These are phyloP conservation scores for Cladophialophora yegresii DNA, from an alignment of 2,329 filamentous ascomycete species.

Conservation along the genomic window DNA sequence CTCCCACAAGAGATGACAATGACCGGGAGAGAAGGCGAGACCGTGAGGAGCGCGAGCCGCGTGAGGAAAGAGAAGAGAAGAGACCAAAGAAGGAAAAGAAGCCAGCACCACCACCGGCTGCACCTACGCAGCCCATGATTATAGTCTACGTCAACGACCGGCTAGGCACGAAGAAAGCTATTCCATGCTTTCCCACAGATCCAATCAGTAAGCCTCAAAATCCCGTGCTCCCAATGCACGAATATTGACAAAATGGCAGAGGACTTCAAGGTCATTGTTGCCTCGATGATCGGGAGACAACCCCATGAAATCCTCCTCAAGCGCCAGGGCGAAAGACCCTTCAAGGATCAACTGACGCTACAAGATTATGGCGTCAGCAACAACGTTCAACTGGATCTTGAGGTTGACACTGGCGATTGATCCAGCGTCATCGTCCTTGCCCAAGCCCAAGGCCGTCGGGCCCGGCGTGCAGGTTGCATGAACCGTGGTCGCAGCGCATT, in stretches of 20 bases:
- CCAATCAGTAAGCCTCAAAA: slow-evolving; percentile 59
- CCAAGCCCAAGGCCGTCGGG: background rate
- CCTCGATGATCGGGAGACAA: slow-evolving; percentile 81
- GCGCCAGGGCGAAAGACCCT: slow-evolving; percentile 86
- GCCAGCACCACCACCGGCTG: slow-evolving; percentile 40
- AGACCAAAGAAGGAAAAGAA: slow-evolving; percentile 36
- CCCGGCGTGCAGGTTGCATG: background rate
- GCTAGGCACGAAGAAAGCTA: slow-evolving; percentile 91
- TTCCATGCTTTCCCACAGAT: slow-evolving; percentile 84
- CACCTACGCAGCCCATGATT: slow-evolving; percentile 76
- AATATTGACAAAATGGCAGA: slow-evolving; percentile 43
- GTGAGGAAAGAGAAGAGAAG: slow-evolving; percentile 37
- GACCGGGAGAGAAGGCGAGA: slow-evolving; percentile 36
- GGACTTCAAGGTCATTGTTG: slow-evolving; percentile 88
- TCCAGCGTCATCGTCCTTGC: background rate
- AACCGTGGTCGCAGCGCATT: background rate
- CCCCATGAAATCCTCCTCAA: slow-evolving; percentile 90
- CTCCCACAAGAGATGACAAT: slow-evolving; percentile 30
- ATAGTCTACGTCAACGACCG: slow-evolving; percentile 92
- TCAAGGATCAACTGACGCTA: slow-evolving; percentile 84
- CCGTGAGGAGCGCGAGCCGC: slow-evolving; percentile 29
- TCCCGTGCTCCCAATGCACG: background rate
- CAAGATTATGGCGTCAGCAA: slow-evolving; percentile 94
- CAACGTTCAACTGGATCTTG: slow-evolving; percentile 66
- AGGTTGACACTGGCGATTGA: slow-evolving; percentile 53